Evolutionary conservation across 495 filamentous ascomycete genomes (phyloP), one percentile per base, ranked within the genome.

Genomic region (Aspergillus egyptiacus): DNA sequence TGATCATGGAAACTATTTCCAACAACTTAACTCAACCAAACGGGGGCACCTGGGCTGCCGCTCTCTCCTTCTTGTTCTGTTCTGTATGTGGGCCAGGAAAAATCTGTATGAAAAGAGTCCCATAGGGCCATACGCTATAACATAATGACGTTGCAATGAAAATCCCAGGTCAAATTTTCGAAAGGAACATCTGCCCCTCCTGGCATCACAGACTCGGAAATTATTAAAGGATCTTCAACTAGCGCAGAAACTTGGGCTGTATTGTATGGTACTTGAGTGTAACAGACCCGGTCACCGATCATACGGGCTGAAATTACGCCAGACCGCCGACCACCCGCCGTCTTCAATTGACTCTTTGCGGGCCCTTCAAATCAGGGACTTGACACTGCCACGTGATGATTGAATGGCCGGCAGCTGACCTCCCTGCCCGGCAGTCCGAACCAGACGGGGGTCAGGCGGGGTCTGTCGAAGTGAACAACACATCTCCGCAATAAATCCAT

Each of bases 311-410:
- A 23, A 34, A 19, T 43, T 46, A 35, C 46, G 28, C 23, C 45
- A 53, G 49, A 55, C 56, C 52, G 46, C 50, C 46, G 34, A 38
- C 20, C 6, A 36, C 25, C 25, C 25, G 25, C 25, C 25, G 25
- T 10, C 25, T 31, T n/a, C n/a, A n/a, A n/a, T n/a, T n/a, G n/a
- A n/a, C n/a, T n/a, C n/a, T n/a, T n/a, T n/a, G n/a, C n/a, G n/a
- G 28, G 38, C 33, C 38, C 40, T 17, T 36, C 35, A 37, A 32
- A 43, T 48, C 33, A 55, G 45, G 28, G 35, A 46, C 32, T 19
- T 35, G 32, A 56, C 60, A 48, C 53, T 54, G 58, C 62, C 62
- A 65, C 62, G 62, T 65, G 62, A 65, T 61, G 60, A 46, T 31
- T 54, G 11, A 43, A 53, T 48, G 53, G 55, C n/a, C 51, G 48